Percentiles rank a stretch among this genome's conserved stretches.
Conservation (phyloP, 2,329 filamentous ascomycete genomes). For the Neofusicoccum cordaticola region DNA sequence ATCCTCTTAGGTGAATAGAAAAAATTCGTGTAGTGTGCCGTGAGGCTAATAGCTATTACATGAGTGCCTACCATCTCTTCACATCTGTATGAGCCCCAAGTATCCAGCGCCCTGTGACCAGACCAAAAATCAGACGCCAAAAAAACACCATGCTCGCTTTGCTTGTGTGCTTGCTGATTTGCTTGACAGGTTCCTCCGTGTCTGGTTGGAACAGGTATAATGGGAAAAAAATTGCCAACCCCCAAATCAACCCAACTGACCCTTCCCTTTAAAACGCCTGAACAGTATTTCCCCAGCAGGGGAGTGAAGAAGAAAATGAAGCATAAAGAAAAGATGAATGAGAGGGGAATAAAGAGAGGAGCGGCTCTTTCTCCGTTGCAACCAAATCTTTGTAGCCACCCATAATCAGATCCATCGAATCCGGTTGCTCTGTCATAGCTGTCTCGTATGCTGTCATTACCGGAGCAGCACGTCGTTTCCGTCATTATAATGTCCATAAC, state of each 20-base stretch:
- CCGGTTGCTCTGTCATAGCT: neutral
- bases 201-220: neutral
- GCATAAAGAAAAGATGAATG: neutral
- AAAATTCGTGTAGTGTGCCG: neutral
- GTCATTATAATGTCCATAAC: neutral
- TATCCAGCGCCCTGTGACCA: neutral
- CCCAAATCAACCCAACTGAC: neutral
- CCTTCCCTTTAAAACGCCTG: neutral
- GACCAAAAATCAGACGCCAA: neutral
- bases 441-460: neutral
- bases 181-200: neutral
- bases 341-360: neutral
- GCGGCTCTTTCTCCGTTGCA: no score
- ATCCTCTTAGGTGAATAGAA: neutral
- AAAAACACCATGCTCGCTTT: neutral
- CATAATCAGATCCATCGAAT: neutral
- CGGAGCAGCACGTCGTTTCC: neutral
- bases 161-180: neutral
- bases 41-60: neutral
- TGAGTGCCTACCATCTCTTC: neutral
- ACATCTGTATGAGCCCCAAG: neutral
- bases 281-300: neutral
- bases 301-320: neutral
- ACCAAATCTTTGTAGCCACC: neutral
- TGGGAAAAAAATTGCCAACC: neutral